Evolutionary conservation across 2,329 filamentous ascomycete genomes (phyloP).

Genomic region (Ascochyta viciae-villosae): DNA sequence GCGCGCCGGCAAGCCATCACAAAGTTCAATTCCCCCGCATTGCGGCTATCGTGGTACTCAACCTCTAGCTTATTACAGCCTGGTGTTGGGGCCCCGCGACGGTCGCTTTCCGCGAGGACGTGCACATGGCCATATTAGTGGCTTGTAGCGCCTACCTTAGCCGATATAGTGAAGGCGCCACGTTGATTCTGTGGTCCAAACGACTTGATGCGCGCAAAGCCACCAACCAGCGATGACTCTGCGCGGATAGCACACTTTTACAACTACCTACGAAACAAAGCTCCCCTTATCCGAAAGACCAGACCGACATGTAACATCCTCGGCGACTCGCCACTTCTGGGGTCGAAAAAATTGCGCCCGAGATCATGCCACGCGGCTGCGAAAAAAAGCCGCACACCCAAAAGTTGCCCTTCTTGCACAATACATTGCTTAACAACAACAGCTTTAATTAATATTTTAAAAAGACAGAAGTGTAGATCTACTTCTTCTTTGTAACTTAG

Average conservation of each 20-base stretch:
- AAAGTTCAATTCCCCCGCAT: slow-evolving; percentile 8
- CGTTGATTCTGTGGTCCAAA: not conserved
- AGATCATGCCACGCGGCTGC: too few species aligned
- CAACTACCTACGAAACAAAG: not conserved
- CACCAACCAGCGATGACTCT: too few species aligned
- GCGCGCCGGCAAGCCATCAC: not conserved
- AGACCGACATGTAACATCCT: not conserved
- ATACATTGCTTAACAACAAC: too few species aligned
- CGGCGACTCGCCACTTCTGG: not conserved
- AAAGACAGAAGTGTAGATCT: too few species aligned
- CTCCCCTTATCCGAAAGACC: not conserved
- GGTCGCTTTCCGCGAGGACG: slow-evolving; percentile 14
- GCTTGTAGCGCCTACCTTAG: slow-evolving; percentile 6
- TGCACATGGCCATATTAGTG: slow-evolving; percentile 11
- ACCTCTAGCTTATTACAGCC: slow-evolving; percentile 7
- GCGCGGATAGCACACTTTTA: not conserved
- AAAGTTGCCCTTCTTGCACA: too few species aligned
- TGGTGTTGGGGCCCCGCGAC: slow-evolving; percentile 17
- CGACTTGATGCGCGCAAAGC: too few species aligned
- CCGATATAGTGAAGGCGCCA: slow-evolving; percentile 1
- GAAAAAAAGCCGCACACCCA: too few species aligned
- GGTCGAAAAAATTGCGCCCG: too few species aligned
- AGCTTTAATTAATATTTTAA: too few species aligned
- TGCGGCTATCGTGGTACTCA: slow-evolving; percentile 12
- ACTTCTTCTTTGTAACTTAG: too few species aligned